Conservation (phyloP, 2,329 filamentous ascomycete genomes). For the Trichocomaceae sp. region DNA sequence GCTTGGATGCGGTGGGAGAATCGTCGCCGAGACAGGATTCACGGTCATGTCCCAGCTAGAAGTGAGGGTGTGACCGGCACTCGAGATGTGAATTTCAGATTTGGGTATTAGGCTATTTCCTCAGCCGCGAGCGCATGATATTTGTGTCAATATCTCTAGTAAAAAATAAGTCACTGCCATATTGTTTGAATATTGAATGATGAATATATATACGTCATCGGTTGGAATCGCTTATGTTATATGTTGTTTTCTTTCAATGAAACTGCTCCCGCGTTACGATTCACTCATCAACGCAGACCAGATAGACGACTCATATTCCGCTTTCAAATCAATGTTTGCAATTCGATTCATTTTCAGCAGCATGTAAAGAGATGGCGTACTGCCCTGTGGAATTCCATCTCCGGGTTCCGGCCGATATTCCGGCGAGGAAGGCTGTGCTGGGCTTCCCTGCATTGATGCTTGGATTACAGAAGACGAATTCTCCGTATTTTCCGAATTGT, state of each 20-base stretch:
- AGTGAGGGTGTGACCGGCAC: background rate
- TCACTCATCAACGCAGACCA: background rate
- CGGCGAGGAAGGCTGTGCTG: background rate
- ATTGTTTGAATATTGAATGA: too few species aligned
- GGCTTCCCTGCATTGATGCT: background rate
- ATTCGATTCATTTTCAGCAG: background rate
- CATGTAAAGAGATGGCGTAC: background rate
- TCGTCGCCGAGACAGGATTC: background rate
- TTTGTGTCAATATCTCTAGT: background rate
- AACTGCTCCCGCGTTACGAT: background rate
- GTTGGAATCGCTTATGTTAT: too few species aligned
- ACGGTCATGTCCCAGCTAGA: background rate
- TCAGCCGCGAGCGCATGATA: background rate
- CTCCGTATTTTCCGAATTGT: background rate
- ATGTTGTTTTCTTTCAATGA: too few species aligned
- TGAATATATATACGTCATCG: too few species aligned
- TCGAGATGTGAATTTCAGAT: background rate
- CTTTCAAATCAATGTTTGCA: background rate
- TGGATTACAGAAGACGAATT: background rate
- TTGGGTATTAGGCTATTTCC: background rate
- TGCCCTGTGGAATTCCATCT: background rate
- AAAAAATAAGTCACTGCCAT: too few species aligned
- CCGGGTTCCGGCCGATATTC: background rate
- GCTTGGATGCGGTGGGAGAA: background rate
- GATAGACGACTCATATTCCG: background rate